Evolutionary conservation across 176 grass and related monocot genomes (phyloP).

Genomic region (Oryza punctata): DNA sequence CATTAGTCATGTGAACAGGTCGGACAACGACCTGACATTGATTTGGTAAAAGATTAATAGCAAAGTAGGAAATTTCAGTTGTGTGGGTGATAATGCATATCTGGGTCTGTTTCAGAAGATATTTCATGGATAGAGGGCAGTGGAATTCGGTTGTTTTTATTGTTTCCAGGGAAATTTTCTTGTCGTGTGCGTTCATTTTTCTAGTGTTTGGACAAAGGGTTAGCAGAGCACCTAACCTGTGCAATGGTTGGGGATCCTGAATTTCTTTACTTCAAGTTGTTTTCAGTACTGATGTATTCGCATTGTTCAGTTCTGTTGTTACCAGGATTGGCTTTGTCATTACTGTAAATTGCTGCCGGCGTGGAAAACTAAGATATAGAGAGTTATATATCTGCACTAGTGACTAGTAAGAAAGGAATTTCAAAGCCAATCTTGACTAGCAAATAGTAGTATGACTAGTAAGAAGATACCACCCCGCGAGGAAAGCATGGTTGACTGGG

Average conservation of each 20-base stretch:
- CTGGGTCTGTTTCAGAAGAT: not conserved
- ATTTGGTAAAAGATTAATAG: slow-evolving; percentile 16
- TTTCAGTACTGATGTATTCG: not conserved
- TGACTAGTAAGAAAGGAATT: not conserved
- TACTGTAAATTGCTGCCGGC: not conserved
- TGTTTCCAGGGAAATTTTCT: not conserved
- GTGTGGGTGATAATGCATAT: slow-evolving; percentile 7
- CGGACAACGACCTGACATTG: not conserved
- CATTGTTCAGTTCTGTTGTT: slow-evolving; percentile 9
- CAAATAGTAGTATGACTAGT: slow-evolving; percentile 7
- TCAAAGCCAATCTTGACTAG: not conserved
- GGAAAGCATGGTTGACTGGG: not conserved
- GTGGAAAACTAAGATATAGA: slow-evolving; percentile 12
- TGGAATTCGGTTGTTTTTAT: slow-evolving; percentile 2
- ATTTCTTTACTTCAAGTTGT: not conserved
- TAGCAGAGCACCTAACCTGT: not conserved
- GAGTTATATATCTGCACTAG: slow-evolving; percentile 13
- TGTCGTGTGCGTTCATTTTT: slow-evolving; percentile 20
- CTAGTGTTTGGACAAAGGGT: slow-evolving; percentile 8
- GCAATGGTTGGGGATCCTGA: not conserved
- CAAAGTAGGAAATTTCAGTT: not conserved
- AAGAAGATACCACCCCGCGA: not conserved
- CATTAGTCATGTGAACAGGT: not conserved
- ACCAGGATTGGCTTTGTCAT: slow-evolving; percentile 5
- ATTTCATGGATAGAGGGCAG: not conserved